Evolutionary conservation across 1,284 basidiomycete species (phyloP), one percentile per base, ranked within the genome.

Genomic region (Sporisorium exsertum): DNA sequence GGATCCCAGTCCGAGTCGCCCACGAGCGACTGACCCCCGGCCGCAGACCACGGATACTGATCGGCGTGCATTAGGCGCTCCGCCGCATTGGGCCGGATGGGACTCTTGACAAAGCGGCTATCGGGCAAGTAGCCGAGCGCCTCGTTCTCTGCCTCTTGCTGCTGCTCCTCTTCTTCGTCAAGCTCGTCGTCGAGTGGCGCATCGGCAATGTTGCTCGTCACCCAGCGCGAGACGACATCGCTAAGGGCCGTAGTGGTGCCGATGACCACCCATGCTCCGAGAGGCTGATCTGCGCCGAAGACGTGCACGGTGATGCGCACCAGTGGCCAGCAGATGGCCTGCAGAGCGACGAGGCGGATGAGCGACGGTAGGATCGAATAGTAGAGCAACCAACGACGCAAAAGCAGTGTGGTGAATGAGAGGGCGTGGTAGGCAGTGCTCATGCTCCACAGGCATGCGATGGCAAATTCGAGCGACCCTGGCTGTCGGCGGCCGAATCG

Each of bases 321-420:
- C 10, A 93, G 91, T 2, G 93, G 92, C 93, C 93, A 94, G 84
- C 93, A 87, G 67, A 94, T 93, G 9, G 92, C 91, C 86, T 94
- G 93, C 1, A 94, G 87, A 0, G 91, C 92, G 51, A 94, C 88
- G 3, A 94, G 90, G 12, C 93, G 90, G 79, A 94, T 92, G 58
- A 94, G 89, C 3, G 93, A 92, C 2, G 93, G 89, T 27, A 93
- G 86, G 1, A 92, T 91, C 0, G 92, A 89, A 79, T 94, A 94
- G 86, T 94, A 94, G 0, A 91, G 88, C 42, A 90, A 88, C 93
- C 93, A 94, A 47, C 93, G 90, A 20, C 89, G 90, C 42, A 94
- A 87, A 1, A 94, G 89, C 22, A 93, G 92, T 0, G 92, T 93
- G 5, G 93, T 92, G 9, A 94, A 87, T 43, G 88, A 87, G 51